Evolutionary conservation across 352 stramenopile genomes (phyloP).

Genomic region (Pythium chondricola): DNA sequence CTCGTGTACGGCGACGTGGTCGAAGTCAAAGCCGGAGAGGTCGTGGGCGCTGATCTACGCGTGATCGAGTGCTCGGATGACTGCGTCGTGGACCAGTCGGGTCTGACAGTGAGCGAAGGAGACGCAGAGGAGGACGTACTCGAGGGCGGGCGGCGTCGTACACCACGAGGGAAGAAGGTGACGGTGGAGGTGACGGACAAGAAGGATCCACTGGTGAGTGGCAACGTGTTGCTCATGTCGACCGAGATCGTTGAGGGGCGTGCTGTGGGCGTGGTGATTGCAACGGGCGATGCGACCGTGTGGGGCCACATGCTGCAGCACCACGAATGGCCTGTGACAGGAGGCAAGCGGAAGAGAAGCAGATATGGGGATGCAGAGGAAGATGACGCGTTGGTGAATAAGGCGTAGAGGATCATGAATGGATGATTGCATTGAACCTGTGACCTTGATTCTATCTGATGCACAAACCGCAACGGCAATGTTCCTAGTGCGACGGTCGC

Average conservation of each 20-base stretch:
- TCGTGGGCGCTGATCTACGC: constrained; percentile 86
- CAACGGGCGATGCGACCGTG: constrained; percentile 62
- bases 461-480: too few species aligned
- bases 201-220: constrained; percentile 30
- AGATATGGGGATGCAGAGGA: constrained; percentile 8
- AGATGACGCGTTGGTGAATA: constrained; percentile 2
- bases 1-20: constrained; percentile 92
- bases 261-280: constrained; percentile 60
- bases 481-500: too few species aligned
- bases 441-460: background rate
- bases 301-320: constrained; percentile 59
- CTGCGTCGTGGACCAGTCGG: constrained; percentile 63
- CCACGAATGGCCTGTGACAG: constrained; percentile 49
- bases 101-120: constrained; percentile 26
- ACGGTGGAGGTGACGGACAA: constrained; percentile 13
- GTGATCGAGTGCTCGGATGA: constrained; percentile 74
- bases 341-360: background rate
- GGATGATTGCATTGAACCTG: too few species aligned
- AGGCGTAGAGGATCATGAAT: constrained; percentile 6
- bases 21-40: constrained; percentile 81
- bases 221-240: constrained; percentile 74
- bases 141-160: constrained; percentile 13
- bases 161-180: constrained; percentile 27
- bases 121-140: constrained; percentile 23
- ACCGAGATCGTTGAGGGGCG: constrained; percentile 41